A percentile compares a stretch with the other conserved stretches of the same genome.
Evolutionary conservation across 2,329 filamentous ascomycete species (phyloP).

Genomic region (Calcarisporium arbuscula): DNA sequence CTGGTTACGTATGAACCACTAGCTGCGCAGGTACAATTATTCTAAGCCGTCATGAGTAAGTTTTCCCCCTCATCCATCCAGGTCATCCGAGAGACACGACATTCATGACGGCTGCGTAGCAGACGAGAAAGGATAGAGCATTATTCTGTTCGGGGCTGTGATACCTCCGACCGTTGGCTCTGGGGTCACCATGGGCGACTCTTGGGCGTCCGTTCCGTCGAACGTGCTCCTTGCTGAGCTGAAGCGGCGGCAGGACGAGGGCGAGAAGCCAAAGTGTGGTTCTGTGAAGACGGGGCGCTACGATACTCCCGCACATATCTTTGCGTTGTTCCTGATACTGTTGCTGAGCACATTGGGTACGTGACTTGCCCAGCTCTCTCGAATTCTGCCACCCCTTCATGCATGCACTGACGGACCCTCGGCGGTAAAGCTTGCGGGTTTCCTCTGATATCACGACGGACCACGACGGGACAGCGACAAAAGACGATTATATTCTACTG

Average conservation of each 20-base stretch:
- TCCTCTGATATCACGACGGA: conserved; percentile 56
- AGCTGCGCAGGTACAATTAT: too few relatives aligned
- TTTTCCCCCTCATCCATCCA: too few relatives aligned
- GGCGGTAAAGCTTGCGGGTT: conserved; percentile 52
- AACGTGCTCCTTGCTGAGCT: conserved; percentile 47
- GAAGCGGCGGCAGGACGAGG: conserved; percentile 35
- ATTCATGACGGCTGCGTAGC: too few relatives aligned
- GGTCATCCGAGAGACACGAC: too few relatives aligned
- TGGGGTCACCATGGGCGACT: too few relatives aligned
- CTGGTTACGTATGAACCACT: too few relatives aligned
- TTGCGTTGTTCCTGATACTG: conserved; percentile 62
- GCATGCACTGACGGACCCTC: conserved; percentile 2
- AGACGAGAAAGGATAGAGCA: too few relatives aligned
- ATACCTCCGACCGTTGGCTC: too few relatives aligned
- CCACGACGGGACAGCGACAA: conserved; percentile 51
- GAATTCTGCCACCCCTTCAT: background rate
- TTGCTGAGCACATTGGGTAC: conserved; percentile 51
- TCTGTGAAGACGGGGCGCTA: conserved; percentile 49
- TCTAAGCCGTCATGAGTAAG: too few relatives aligned
- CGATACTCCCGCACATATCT: conserved; percentile 61
- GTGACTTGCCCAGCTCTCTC: conserved; percentile 9
- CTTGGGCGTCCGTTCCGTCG: conserved; percentile 46
- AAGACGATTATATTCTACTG: conserved; percentile 58
- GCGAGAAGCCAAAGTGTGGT: conserved; percentile 44
- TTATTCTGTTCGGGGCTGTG: too few relatives aligned